Conservation (phyloP, 2,329 filamentous ascomycete species). For the Aureobasidium sp. region DNA sequence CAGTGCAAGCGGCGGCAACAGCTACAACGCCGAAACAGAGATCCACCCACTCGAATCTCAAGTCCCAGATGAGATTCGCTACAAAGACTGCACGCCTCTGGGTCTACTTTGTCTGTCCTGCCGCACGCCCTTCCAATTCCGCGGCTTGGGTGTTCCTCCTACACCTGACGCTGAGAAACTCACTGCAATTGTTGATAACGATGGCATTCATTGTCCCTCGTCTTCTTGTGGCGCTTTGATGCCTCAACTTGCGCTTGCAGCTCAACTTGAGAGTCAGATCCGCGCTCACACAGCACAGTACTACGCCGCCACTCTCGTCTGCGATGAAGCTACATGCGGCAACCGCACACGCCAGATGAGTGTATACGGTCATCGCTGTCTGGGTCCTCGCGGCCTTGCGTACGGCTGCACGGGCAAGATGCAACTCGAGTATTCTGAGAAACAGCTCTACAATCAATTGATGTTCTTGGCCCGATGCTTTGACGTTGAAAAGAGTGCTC, state of each 20-base stretch:
- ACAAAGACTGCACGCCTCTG: slow-evolving; percentile 71
- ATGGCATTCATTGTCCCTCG: slow-evolving; percentile 66
- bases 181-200: slow-evolving; percentile 55
- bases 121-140: slow-evolving; percentile 64
- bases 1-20: slow-evolving; percentile 46
- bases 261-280: slow-evolving; percentile 81
- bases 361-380: slow-evolving; percentile 83
- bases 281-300: slow-evolving; percentile 72
- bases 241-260: slow-evolving; percentile 65
- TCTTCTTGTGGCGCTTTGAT: slow-evolving; percentile 58
- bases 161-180: slow-evolving; percentile 28
- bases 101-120: slow-evolving; percentile 75
- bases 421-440: slow-evolving; percentile 81
- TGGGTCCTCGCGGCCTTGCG: slow-evolving; percentile 79
- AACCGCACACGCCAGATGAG: slow-evolving; percentile 85
- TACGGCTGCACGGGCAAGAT: slow-evolving; percentile 80
- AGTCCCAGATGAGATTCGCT: slow-evolving; percentile 84
- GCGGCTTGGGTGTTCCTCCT: slow-evolving; percentile 54
- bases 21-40: slow-evolving; percentile 48
- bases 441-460: slow-evolving; percentile 89
- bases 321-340: slow-evolving; percentile 81
- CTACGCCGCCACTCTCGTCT: slow-evolving; percentile 87
- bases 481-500: slow-evolving; percentile 67
- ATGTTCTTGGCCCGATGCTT: slow-evolving; percentile 80
- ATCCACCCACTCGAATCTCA: slow-evolving; percentile 91